Evolutionary conservation across 306 rosid genomes (phyloP).

Genomic region (Styphnolobium japonicum): DNA sequence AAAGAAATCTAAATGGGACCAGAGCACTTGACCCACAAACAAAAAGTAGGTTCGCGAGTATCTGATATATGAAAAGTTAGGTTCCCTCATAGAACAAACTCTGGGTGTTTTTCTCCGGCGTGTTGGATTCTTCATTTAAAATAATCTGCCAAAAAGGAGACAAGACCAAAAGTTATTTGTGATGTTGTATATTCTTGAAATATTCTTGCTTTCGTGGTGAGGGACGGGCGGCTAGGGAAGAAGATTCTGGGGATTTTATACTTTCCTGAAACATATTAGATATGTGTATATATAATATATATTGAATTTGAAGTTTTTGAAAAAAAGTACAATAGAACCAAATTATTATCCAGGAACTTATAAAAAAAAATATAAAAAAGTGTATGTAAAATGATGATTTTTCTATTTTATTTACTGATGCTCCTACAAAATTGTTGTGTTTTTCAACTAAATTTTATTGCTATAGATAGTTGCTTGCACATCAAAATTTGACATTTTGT

Average conservation of each 20-base stretch:
- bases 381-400: no score
- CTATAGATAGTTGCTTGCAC: no score
- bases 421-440: no score
- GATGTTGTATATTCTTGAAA: neutral
- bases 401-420: no score
- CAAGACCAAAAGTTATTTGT: neutral
- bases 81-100: neutral
- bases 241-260: neutral
- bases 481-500: no score
- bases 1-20: neutral
- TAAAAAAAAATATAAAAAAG: no score
- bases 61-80: neutral
- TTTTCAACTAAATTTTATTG: no score
- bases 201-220: neutral
- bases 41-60: neutral
- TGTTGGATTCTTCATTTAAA: neutral
- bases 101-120: neutral
- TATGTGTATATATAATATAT: no score
- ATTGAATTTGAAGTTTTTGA: no score
- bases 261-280: no score
- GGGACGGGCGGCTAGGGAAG: neutral
- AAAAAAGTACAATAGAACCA: no score
- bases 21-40: neutral
- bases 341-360: no score
- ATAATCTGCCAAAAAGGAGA: neutral